phyloP scores from a whole-genome alignment of 202 grass and related monocot genomes.

The Carex arenaria region DNA sequence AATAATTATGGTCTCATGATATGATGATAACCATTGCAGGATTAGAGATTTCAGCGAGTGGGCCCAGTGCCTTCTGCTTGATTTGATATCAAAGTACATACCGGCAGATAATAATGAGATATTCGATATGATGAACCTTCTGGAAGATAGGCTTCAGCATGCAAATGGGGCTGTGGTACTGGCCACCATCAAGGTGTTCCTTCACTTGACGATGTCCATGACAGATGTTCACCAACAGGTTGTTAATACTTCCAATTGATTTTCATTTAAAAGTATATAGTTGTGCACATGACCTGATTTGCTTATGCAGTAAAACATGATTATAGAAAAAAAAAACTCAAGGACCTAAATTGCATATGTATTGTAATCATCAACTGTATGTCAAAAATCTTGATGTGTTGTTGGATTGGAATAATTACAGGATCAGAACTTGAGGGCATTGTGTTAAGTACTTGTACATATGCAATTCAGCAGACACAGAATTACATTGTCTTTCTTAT shows the following conservation, averaged over 20 bases:
- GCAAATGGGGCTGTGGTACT: slow-evolving; percentile 99
- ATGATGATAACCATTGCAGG: slow-evolving; percentile 37
- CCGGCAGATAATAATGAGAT: slow-evolving; percentile 89
- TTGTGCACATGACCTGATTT: not conserved
- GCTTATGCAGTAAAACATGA: not conserved
- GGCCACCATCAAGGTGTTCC: slow-evolving; percentile 97
- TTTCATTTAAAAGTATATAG: not conserved
- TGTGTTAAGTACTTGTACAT: not conserved
- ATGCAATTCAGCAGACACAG: not conserved
- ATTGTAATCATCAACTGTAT: not conserved
- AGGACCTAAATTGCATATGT: not conserved
- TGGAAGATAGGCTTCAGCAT: slow-evolving; percentile 99
- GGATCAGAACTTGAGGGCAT: not conserved
- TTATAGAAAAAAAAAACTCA: not conserved
- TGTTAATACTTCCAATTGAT: slow-evolving; percentile 8
- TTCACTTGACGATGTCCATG: slow-evolving; percentile 99
- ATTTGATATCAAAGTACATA: slow-evolving; percentile 84
- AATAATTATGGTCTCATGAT: slow-evolving; percentile 4
- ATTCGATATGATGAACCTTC: slow-evolving; percentile 98
- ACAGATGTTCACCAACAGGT: slow-evolving; percentile 99
- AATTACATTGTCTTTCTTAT: slow-evolving; percentile 6
- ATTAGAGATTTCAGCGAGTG: slow-evolving; percentile 98
- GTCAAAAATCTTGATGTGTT: not conserved
- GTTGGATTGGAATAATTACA: not conserved
- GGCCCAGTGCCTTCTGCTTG: slow-evolving; percentile 89